Conservation (phyloP, 2,329 filamentous ascomycete species). For the Niveomyces coronatus region DNA sequence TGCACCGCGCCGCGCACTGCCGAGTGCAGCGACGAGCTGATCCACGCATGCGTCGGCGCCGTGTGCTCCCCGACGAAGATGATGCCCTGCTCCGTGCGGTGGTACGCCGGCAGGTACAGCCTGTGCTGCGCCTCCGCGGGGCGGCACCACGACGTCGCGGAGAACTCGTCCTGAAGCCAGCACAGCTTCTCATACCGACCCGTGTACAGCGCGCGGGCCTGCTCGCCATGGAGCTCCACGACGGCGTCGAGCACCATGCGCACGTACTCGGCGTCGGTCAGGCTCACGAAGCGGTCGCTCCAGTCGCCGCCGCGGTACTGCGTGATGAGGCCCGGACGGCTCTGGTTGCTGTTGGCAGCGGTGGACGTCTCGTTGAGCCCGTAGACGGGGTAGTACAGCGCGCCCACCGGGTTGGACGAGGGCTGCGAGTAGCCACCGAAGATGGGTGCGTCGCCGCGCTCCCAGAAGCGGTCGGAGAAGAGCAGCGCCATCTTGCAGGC, state of each 20-base stretch:
- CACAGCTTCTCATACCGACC: constrained; percentile 23
- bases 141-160: constrained; percentile 19
- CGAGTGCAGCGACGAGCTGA: constrained; percentile 20
- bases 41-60: constrained; percentile 24
- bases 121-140: constrained; percentile 22
- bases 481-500: constrained; percentile 23
- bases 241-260: constrained; percentile 21
- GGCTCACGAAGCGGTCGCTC: constrained; percentile 21
- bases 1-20: constrained; percentile 20
- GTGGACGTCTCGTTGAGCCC: constrained; percentile 21
- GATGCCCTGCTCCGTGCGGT: constrained; percentile 22
- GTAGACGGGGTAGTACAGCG: constrained; percentile 25
- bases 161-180: constrained; percentile 21
- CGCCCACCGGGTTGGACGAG: constrained; percentile 20
- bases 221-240: constrained; percentile 18
- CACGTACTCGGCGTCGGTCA: constrained; percentile 14
- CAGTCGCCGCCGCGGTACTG: constrained; percentile 21
- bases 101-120: constrained; percentile 23
- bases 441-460: constrained; percentile 19
- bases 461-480: constrained; percentile 24
- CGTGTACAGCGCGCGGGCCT: constrained; percentile 19
- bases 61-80: constrained; percentile 27
- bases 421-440: constrained; percentile 22
- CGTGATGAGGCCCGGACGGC: constrained; percentile 23
- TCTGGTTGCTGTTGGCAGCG: too few species aligned